Evolutionary conservation across 306 rosid genomes (phyloP), one percentile per base, ranked within the genome.

Genomic region (Prunus mongolica): DNA sequence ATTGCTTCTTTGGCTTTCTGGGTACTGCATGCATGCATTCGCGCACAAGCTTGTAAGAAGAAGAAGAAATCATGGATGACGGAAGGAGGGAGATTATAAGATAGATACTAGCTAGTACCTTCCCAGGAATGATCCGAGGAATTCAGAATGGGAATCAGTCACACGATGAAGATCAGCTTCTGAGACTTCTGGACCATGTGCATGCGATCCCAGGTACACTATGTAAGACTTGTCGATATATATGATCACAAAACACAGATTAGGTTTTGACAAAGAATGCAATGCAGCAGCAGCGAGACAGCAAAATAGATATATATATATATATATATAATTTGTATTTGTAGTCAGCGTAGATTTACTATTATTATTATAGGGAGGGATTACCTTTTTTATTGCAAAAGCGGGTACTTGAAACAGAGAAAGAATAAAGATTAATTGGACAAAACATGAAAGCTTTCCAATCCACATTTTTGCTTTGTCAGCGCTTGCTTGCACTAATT

Each of bases 131-230:
- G 89, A 82, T 57, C 79, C 79, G 9, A 92, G 88, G 5, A 92
- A 83, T 16, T 84, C 72, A 85, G 72, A 13, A 85, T 92, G 96
- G 62, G 86, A 82, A 60, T 87, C 71, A 27, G 83, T 79, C 8
- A 84, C 97, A 51, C 74, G 66, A 41, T 83, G 65, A 63, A 87
- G 85, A 71, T 86, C 89, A 38, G 82, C 84, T 15, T 77, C 78
- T 22, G 90, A 81, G 30, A 67, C 84, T 22, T 74, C 73, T 54
- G 75, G 83, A 16, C 81, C 88, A 76, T 90, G 96, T 16, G 87
- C 77, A 73, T 90, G 97, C 0, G 93, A 87, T 76, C 97, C 97
- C 71, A 92, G 71, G 85, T 90, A 87, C 72, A 92, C 96, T 77
- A 92, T 54, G 71, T 92, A 90, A 3, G 91, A 62, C 96, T 90